A percentile compares a stretch with the other conserved stretches of the same genome.
Evolutionary conservation across 495 filamentous ascomycete species (phyloP).

Genomic region (Podospora sp.): DNA sequence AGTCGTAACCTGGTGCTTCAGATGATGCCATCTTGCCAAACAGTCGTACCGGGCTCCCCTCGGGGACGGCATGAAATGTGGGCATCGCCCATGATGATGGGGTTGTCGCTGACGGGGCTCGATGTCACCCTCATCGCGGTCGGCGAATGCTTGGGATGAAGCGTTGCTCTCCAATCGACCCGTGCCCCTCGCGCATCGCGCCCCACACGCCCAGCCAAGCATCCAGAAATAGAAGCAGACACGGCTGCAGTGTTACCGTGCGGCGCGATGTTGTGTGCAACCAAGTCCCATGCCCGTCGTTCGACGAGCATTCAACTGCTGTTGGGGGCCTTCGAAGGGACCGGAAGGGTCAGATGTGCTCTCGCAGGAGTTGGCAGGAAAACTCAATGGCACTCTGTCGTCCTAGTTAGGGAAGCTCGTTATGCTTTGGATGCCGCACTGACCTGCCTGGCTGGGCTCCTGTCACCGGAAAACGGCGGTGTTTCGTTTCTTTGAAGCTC

Average conservation of each 20-base stretch:
- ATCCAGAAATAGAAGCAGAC: slow-evolving; percentile 33
- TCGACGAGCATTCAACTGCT: slow-evolving; percentile 10
- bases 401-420: not conserved
- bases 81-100: slow-evolving; percentile 14
- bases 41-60: not conserved
- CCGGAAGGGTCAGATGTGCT: not conserved
- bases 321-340: slow-evolving; percentile 4
- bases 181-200: slow-evolving; percentile 3
- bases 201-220: slow-evolving; percentile 21
- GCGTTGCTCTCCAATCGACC: slow-evolving; percentile 20
- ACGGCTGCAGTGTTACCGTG: slow-evolving; percentile 26
- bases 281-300: slow-evolving; percentile 13
- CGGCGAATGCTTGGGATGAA: not conserved
- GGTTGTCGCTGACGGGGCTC: slow-evolving; percentile 24
- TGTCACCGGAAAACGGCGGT: not conserved
- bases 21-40: not conserved
- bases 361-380: not conserved
- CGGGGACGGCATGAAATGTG: not conserved
- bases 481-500: not conserved
- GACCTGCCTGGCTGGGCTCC: not conserved
- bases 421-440: not conserved
- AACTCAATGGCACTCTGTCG: not conserved
- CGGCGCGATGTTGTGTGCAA: slow-evolving; percentile 24
- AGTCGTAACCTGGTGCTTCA: not conserved
- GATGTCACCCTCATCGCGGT: slow-evolving; percentile 24